These are phyloP conservation scores for Fusarium algeriense DNA, from an alignment of 2,329 filamentous ascomycete genomes.

Conservation along the genomic window DNA sequence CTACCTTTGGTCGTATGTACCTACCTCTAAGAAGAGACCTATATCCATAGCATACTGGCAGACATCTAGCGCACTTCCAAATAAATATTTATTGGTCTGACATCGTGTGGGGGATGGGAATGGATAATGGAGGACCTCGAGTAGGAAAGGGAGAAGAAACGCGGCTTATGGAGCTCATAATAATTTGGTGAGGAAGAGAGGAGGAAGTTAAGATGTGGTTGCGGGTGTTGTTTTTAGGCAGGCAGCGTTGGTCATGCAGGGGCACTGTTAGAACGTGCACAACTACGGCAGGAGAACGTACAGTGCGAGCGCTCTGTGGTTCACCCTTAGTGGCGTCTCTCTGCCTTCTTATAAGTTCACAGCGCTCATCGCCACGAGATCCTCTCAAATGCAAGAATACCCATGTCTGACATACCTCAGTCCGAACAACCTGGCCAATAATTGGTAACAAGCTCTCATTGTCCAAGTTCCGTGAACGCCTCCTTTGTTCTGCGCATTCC, in stretches of 20 bases:
- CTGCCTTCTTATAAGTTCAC: neutral
- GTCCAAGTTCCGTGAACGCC: neutral
- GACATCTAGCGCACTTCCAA: neutral
- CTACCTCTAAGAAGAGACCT: fast-evolving
- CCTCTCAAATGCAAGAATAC: neutral
- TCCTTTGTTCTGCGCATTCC: neutral
- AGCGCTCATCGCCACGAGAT: neutral
- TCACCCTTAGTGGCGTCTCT: neutral
- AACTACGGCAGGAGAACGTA: neutral
- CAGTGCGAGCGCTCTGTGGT: neutral
- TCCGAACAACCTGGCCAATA: neutral
- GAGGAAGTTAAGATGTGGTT: neutral
- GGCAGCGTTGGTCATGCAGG: neutral
- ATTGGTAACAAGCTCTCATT: no score
- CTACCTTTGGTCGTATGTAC: conserved; percentile 11
- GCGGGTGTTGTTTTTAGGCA: neutral
- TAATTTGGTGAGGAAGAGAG: neutral
- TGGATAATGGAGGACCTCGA: neutral
- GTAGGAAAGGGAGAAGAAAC: no score
- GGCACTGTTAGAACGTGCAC: neutral
- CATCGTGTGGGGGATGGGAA: no score
- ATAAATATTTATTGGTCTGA: neutral
- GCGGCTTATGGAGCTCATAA: neutral
- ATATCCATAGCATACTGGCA: neutral
- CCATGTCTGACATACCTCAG: conserved; percentile 44